These are phyloP conservation scores for Hordeum vulgare DNA, from an alignment of 176 grass and related monocot species.

Conservation along the genomic window DNA sequence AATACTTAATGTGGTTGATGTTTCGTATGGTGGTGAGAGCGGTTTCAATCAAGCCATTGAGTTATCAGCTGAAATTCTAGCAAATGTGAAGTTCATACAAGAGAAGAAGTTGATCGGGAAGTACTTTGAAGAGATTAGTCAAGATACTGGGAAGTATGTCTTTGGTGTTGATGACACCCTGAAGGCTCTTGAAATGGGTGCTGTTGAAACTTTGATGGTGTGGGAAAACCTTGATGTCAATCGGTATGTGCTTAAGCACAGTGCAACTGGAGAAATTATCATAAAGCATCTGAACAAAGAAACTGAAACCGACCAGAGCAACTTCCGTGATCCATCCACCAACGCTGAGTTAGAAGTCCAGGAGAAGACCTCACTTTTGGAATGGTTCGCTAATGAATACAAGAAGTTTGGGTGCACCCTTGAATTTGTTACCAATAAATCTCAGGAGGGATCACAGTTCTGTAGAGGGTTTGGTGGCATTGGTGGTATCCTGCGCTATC, in stretches of 20 bases:
- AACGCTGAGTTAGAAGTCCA: conserved; percentile 67
- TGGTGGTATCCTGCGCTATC: conserved; percentile 58
- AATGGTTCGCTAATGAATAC: conserved; percentile 85
- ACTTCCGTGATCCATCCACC: conserved; percentile 48
- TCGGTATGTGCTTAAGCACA: conserved; percentile 65
- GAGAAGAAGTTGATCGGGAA: conserved; percentile 81
- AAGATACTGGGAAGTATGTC: conserved; percentile 70
- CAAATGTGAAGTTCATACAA: conserved; percentile 79
- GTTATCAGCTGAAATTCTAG: conserved; percentile 62
- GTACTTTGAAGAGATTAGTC: conserved; percentile 81
- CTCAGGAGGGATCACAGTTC: conserved; percentile 73
- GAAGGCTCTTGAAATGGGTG: conserved; percentile 75
- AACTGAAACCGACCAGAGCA: conserved; percentile 54
- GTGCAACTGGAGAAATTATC: conserved; percentile 32
- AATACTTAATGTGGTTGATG: conserved; percentile 76
- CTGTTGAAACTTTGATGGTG: conserved; percentile 67
- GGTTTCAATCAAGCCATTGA: conserved; percentile 80
- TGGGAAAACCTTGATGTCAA: conserved; percentile 85
- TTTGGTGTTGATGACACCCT: conserved; percentile 78
- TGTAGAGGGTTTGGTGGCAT: conserved; percentile 76
- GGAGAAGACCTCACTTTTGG: conserved; percentile 57
- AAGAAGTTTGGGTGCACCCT: conserved; percentile 73
- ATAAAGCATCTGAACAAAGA: conserved; percentile 73
- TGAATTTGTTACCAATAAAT: conserved; percentile 83
- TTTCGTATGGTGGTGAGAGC: conserved; percentile 73